Base-by-base conservation (phyloP, 2,329 filamentous ascomycete species). In the Rhinocladiella similis region DNA sequence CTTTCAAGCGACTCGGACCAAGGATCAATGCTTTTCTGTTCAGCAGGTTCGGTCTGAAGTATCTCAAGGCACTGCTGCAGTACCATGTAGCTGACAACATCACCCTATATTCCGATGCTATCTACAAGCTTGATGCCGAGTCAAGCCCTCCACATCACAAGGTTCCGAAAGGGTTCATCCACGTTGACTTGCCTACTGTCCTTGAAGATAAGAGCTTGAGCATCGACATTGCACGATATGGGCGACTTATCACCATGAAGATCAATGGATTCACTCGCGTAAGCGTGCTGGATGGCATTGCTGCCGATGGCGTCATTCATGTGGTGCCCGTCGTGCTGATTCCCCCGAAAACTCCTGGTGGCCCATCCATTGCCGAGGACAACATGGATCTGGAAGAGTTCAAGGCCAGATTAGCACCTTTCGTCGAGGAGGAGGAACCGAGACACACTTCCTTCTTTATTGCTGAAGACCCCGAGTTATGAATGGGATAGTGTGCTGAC, bases 21-120 rank as follows among this genome's bases (percentile, higher is more conserved):
- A 78, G 71, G 53, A 83, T 87, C 66, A 95, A 93, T 68, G 89
- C 86, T 19, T 97, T 96, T 80, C 79, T 97, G 3, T 97, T 97
- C 80, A 89, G 87, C 56, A 77, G 83, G 25, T 82, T 80, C 50
- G 92, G 92, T 1, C 77, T 81, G 61, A 86, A 86, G 70, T 96
- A 90, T 69, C 81, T 97, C 16, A 84, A 83, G 63, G 90, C 90
- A 0, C 76, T 96, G 45, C 77, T 95, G 14, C 79, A 90, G 75
- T 95, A 95, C 69, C 89, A 93, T 67, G 80, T 92, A 47, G 87
- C 88, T 1, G 80, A 85, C 41, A 84, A 89, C 66, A 80, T 85
- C 57, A 92, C 89, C 0, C 75, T 96, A 0, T 97, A 96, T 77
- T 90, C 87, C 5, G 92, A 96, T 68, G 88, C 86, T 4, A 89